Percentiles rank a stretch among this genome's conserved stretches.
These are phyloP conservation scores for Pascua guehoae DNA, from an alignment of 1,284 basidiomycete species.

Conservation along the genomic window DNA sequence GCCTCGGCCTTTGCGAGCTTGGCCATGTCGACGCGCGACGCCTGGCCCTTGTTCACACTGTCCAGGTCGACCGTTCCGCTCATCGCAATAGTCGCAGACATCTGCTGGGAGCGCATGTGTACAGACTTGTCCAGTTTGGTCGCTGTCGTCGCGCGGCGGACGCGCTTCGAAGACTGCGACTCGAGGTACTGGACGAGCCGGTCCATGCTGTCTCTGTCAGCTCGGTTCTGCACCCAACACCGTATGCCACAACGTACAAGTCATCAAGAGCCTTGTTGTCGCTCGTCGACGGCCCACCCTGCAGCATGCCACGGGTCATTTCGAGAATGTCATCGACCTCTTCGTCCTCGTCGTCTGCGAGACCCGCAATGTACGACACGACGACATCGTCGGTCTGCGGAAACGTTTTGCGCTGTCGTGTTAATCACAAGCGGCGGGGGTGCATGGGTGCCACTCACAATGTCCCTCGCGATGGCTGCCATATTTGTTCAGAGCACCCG, in stretches of 20 bases:
- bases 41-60: conserved; percentile 89
- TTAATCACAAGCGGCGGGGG: too few relatives aligned
- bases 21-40: conserved; percentile 93
- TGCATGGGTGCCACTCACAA: conserved; percentile 14
- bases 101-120: conserved; percentile 78
- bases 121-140: conserved; percentile 87
- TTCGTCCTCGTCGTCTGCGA: conserved; percentile 88
- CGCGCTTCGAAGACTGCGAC: conserved; percentile 60
- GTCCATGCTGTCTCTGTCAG: conserved; percentile 33
- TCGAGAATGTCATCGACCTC: conserved; percentile 77
- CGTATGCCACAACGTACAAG: conserved; percentile 18
- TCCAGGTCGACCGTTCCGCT: conserved; percentile 87
- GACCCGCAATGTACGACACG: conserved; percentile 85
- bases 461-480: conserved; percentile 29
- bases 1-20: conserved; percentile 98
- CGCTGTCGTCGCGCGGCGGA: conserved; percentile 51
- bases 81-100: conserved; percentile 79
- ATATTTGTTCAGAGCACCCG: conserved; percentile 9
- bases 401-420: conserved; percentile 59
- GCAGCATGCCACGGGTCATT: conserved; percentile 69
- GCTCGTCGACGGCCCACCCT: conserved; percentile 37
- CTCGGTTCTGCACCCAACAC: too few relatives aligned
- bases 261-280: conserved; percentile 44
- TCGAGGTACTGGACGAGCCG: conserved; percentile 66
- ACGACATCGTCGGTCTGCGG: conserved; percentile 90